phyloP scores from a whole-genome alignment of 441 rosid species.

The Eruca vesicaria region DNA sequence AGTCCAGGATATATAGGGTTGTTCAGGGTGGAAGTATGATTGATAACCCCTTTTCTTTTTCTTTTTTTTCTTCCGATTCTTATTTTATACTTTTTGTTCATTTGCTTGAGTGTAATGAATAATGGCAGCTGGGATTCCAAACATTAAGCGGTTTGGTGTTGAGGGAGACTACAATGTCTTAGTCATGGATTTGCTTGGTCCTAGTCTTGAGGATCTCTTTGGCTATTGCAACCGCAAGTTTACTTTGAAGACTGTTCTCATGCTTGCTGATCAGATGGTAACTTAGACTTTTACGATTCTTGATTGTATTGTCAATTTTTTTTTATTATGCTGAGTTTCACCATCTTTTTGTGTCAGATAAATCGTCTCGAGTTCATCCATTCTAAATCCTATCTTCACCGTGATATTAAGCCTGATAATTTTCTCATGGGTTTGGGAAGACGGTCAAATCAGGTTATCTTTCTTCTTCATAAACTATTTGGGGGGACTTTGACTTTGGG shows the following conservation, averaged over 20 bases:
- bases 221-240: conserved; percentile 84
- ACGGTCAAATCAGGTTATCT: conserved; percentile 82
- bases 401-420: conserved; percentile 96
- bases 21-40: conserved; percentile 95
- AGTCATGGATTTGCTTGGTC: conserved; percentile 95
- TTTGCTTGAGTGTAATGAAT: neutral
- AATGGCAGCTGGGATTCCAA: conserved; percentile 78
- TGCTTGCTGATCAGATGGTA: conserved; percentile 98
- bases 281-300: neutral
- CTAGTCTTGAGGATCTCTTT: conserved; percentile 90
- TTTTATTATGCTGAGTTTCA: neutral
- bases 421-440: conserved; percentile 95
- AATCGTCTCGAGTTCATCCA: conserved; percentile 87
- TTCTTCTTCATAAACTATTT: neutral
- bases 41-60: neutral
- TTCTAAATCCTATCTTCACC: conserved; percentile 90
- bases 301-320: too few species aligned
- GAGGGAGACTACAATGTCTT: conserved; percentile 94
- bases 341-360: conserved; percentile 47
- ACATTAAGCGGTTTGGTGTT: conserved; percentile 83
- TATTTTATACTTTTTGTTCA: neutral
- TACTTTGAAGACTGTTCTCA: conserved; percentile 81
- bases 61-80: neutral
- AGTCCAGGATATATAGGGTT: conserved; percentile 80
- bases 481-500: neutral